Evolutionary conservation across 768 basidiomycete genomes (phyloP).

Genomic region (Paxillus ammoniavirescens): DNA sequence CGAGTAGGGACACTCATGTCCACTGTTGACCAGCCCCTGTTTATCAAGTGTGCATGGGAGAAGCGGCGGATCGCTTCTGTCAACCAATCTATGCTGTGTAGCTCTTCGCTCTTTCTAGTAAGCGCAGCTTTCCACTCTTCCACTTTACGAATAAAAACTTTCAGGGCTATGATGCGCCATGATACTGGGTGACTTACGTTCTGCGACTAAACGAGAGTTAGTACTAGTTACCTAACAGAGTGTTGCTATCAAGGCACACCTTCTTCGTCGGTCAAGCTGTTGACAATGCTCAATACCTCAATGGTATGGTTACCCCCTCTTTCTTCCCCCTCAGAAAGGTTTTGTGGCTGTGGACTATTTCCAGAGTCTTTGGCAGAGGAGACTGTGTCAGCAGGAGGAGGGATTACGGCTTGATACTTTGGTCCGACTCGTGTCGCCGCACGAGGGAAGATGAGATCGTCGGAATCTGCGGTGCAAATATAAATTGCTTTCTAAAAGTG

Average conservation of each 20-base stretch:
- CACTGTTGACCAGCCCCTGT: slow-evolving; percentile 56
- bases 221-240: slow-evolving; percentile 17
- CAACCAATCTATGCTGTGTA: slow-evolving; percentile 74
- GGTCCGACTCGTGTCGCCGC: slow-evolving; percentile 87
- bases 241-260: slow-evolving; percentile 42
- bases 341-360: neutral
- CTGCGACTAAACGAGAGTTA: slow-evolving; percentile 42
- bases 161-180: neutral
- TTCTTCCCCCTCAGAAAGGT: slow-evolving; percentile 41
- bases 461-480: slow-evolving; percentile 65
- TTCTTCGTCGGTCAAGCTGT: slow-evolving; percentile 64
- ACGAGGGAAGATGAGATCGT: slow-evolving; percentile 95
- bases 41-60: slow-evolving; percentile 63
- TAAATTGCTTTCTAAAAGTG: slow-evolving; percentile 18
- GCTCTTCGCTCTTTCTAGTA: slow-evolving; percentile 50
- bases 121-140: slow-evolving; percentile 63
- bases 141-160: slow-evolving; percentile 40
- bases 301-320: slow-evolving; percentile 72
- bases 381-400: slow-evolving; percentile 32
- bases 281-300: slow-evolving; percentile 66
- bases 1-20: slow-evolving; percentile 60
- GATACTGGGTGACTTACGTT: slow-evolving; percentile 43
- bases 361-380: slow-evolving; percentile 37
- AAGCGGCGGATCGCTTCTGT: slow-evolving; percentile 73
- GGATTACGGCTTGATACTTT: slow-evolving; percentile 76